Evolutionary conservation across 1,284 basidiomycete genomes (phyloP).

Genomic region (Ceratobasidium sp.): DNA sequence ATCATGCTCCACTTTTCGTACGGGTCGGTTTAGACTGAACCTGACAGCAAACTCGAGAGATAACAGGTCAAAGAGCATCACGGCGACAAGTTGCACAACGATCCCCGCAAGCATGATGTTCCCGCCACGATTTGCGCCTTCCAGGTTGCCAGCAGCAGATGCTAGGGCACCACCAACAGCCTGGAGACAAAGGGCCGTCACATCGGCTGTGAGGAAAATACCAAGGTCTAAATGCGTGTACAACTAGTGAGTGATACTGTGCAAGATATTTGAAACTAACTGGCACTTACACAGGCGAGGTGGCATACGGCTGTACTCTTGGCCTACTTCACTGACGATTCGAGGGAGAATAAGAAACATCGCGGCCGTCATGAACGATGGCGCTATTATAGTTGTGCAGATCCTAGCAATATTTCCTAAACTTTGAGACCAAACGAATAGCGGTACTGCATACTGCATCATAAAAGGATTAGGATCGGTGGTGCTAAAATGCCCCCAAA

Average conservation of each 20-base stretch:
- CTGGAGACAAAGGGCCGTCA: conserved; percentile 41
- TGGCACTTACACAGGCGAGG: conserved; percentile 44
- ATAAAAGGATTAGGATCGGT: conserved; percentile 50
- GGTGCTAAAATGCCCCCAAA: conserved; percentile 42
- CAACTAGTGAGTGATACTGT: too few species aligned
- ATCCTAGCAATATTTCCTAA: background rate
- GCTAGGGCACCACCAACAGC: conserved; percentile 44
- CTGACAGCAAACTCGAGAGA: conserved; percentile 46
- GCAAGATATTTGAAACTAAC: too few species aligned
- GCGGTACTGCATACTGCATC: conserved; percentile 55
- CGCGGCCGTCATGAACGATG: conserved; percentile 38
- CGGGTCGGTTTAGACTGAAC: conserved; percentile 29
- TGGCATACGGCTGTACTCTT: conserved; percentile 48
- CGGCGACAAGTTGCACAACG: conserved; percentile 58
- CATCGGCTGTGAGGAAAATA: conserved; percentile 41
- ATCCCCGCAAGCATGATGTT: conserved; percentile 67
- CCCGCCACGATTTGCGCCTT: conserved; percentile 49
- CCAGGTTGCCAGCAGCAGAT: conserved; percentile 14
- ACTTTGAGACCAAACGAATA: background rate
- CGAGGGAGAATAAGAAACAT: conserved; percentile 48
- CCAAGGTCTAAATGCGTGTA: conserved; percentile 37
- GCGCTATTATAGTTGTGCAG: conserved; percentile 34
- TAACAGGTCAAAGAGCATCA: conserved; percentile 47
- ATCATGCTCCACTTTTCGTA: conserved; percentile 39
- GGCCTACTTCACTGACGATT: conserved; percentile 49